Base-by-base conservation (phyloP, 495 filamentous ascomycete species). In the Aspergillus nanangensis region DNA sequence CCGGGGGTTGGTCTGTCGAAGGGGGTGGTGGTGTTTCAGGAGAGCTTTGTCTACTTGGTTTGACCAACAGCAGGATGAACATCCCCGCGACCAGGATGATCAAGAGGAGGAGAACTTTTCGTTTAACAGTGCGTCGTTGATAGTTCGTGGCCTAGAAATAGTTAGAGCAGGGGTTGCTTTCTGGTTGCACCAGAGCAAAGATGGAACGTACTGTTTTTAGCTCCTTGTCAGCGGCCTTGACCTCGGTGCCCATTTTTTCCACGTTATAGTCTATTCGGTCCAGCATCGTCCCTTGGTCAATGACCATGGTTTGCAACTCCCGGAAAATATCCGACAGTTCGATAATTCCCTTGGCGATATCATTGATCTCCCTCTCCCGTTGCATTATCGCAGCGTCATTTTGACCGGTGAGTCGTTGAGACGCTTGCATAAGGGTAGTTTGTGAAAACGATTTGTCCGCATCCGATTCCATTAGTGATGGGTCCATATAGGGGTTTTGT, bases 261-360 rank as follows among this genome's bases (percentile, higher is more conserved):
- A 98, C 86, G 61, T 98, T 98, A 69, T 96, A 98, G 61, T 98
- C 93, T 57, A 98, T 96, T 27, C 93, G 79, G 67, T 98, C 93
- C 18, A 98, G 79, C 86, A 98, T 90, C 21, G 89, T 96, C 10
- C 93, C 93, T 67, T 98, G 93, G 63, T 98, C 93, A 48, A 98
- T 98, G 45, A 98, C 84, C 90, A 98, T 96, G 17, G 75, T 81
- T 59, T 98, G 94, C 15, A 98, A 68, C 51, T 97, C 94, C 36
- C 92, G 88, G 74, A 98, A 98, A 32, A 98, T 90, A 60, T 95
- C 90, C 1, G 90, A 84, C 2, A 98, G 75, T 53, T 97, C 94
- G 56, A 98, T 96, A 62, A 98, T 96, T 33, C 93, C 93, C 57
- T 95, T 90, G 0, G 93, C 93, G 48, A 98, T 97, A 49, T 96